phyloP scores from a whole-genome alignment of 305 asterid genomes.

The Solanum aculeatissimum region DNA sequence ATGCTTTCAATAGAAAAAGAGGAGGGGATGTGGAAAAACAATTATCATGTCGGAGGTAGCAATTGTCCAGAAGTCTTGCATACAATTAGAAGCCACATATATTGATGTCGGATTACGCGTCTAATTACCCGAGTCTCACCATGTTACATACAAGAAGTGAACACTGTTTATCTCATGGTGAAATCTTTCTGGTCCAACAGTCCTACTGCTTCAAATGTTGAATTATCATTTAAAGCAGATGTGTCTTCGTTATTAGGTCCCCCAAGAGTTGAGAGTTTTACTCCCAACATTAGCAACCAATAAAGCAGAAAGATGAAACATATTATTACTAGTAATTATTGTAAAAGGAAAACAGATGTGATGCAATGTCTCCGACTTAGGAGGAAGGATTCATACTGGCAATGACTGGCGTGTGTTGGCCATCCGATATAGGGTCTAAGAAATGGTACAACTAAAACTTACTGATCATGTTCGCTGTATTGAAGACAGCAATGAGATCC shows the following conservation, averaged over 20 bases:
- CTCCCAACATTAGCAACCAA: conserved; percentile 25
- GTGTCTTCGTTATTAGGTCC: conserved; percentile 38
- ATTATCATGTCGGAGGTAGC: neutral
- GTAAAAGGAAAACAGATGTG: neutral
- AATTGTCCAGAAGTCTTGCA: neutral
- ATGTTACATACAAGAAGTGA: conserved; percentile 51
- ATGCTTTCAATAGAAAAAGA: neutral
- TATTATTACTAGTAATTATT: neutral
- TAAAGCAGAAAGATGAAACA: neutral
- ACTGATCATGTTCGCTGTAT: conserved; percentile 23
- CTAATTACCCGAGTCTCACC: conserved; percentile 21
- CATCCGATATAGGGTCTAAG: neutral
- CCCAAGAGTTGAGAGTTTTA: conserved; percentile 42
- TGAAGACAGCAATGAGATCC: conserved; percentile 38
- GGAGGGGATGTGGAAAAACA: too few species aligned
- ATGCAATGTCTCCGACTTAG: neutral
- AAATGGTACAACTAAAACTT: neutral
- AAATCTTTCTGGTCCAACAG: conserved; percentile 47
- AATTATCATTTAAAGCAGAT: conserved; percentile 17
- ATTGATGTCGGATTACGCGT: neutral
- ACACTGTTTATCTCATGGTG: conserved; percentile 49
- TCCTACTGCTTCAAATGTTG: conserved; percentile 28
- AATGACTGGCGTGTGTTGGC: neutral
- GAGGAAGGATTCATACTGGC: neutral
- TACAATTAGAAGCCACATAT: neutral